A percentile compares a stretch with the other conserved stretches of the same genome.
Conservation (phyloP, 176 grass and related monocot genomes). For the Themeda triandra region DNA sequence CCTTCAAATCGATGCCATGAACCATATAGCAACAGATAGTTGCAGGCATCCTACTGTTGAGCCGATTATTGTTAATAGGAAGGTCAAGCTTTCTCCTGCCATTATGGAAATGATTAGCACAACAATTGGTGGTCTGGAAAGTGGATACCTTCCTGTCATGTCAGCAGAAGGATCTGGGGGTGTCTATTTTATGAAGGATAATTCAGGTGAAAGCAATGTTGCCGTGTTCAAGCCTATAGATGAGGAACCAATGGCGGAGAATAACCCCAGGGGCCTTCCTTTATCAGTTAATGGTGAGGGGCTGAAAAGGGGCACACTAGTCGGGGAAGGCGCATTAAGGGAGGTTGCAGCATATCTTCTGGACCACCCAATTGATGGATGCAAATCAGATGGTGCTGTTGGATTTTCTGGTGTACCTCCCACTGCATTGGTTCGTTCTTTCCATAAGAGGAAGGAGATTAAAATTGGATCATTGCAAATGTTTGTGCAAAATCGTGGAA, state of each 20-base stretch:
- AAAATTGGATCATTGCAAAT: constrained; percentile 86
- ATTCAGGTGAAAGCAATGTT: not conserved
- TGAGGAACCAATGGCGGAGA: constrained; percentile 74
- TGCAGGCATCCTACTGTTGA: too few relatives aligned
- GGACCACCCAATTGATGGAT: constrained; percentile 37
- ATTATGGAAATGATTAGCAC: too few relatives aligned
- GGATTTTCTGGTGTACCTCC: constrained; percentile 37
- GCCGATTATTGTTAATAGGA: too few relatives aligned
- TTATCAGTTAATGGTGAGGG: constrained; percentile 65
- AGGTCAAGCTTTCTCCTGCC: too few relatives aligned
- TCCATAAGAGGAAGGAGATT: constrained; percentile 44
- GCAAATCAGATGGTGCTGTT: not conserved
- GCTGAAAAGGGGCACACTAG: constrained; percentile 66
- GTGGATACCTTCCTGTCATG: too few relatives aligned
- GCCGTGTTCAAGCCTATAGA: constrained; percentile 86
- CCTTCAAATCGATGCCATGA: too few relatives aligned
- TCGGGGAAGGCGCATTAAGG: constrained; percentile 68
- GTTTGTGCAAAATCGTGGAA: constrained; percentile 65
- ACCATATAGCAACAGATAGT: too few relatives aligned
- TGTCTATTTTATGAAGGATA: too few relatives aligned
- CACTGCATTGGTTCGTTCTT: constrained; percentile 25
- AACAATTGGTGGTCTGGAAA: too few relatives aligned
- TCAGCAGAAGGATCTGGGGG: too few relatives aligned
- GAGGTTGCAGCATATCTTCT: constrained; percentile 88
- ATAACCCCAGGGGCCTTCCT: constrained; percentile 71